Evolutionary conservation across 2,329 filamentous ascomycete genomes (phyloP), one percentile per base, ranked within the genome.

Genomic region (Colletotrichum sp.): DNA sequence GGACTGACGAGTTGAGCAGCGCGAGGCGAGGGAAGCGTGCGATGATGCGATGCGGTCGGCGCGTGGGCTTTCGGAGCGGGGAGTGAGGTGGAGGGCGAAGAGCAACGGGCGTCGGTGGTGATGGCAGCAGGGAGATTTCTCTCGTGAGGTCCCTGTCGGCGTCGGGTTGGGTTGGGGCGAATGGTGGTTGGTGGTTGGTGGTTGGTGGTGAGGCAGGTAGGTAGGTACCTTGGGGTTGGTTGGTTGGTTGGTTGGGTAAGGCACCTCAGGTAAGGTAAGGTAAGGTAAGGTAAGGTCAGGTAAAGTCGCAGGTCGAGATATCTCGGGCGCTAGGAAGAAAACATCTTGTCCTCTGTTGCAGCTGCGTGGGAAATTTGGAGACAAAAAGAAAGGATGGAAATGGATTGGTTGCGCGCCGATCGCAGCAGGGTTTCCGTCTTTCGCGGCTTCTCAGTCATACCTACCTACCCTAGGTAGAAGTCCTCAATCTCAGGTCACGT

Each of bases 381-480:
- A 68, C 70, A 52, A 74, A 76, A 74, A 69, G 65, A 69, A 66
- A 76, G 57, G 64, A 69, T 69, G 70, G 36, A 73, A 73, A 75
- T 73, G 71, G 69, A 73, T 76, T 76, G 74, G 74, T 74, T 28
- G 74, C 74, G 64, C 70, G 71, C 71, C 64, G 65, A 76, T 76
- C 70, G 64, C 55, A 72, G 61, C 61, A 36, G 61, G 61, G 61
- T 65, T 65, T 32, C 59, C 28, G 59, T 61, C 27, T 32, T 22
- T 34, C 28, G 59, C 34, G n/a, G 19, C 36, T 27, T 64, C 34
- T n/a, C 32, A 25, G 32, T 34, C 30, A 48, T 12, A 5, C 11
- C 28, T 30, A 30, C 28, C 28, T 30, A 30, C 48, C 48, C 6
- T 34, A 6, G 6, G 48, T 19, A 11, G 27, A 59, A 39, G 55